Percentiles rank a stretch among this genome's conserved stretches.
Evolutionary conservation across 257 asterid genomes (phyloP).

Genomic region (Pogostemon cablin): DNA sequence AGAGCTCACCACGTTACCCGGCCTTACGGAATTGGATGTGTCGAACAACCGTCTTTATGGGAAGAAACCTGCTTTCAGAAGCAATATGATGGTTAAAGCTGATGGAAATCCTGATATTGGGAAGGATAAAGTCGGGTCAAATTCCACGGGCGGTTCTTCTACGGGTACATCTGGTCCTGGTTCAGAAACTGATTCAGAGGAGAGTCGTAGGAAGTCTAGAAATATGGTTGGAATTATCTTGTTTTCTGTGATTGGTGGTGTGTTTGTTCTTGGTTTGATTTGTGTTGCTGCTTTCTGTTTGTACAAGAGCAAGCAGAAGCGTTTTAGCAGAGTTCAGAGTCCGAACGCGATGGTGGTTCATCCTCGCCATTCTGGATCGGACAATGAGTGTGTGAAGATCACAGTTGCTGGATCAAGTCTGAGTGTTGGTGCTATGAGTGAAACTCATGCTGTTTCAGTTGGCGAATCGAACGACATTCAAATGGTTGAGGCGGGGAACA

Average conservation of each 20-base stretch:
- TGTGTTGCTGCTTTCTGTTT: conserved; percentile 63
- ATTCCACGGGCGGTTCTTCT: conserved; percentile 38
- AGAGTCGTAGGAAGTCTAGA: conserved; percentile 37
- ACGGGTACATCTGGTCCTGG: conserved; percentile 33
- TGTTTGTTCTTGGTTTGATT: conserved; percentile 61
- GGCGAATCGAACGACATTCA: conserved; percentile 62
- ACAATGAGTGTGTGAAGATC: conserved; percentile 76
- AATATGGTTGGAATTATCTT: conserved; percentile 53
- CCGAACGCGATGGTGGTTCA: conserved; percentile 78
- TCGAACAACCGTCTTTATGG: conserved; percentile 80
- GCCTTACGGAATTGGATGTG: conserved; percentile 66
- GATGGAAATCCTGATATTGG: conserved; percentile 79
- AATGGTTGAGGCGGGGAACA: conserved; percentile 91
- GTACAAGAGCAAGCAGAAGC: conserved; percentile 68
- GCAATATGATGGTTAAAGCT: conserved; percentile 54
- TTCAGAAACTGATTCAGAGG: conserved; percentile 16
- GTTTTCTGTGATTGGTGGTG: conserved; percentile 56
- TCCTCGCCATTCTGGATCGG: conserved; percentile 86
- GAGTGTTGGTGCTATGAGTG: conserved; percentile 59
- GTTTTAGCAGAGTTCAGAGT: conserved; percentile 74
- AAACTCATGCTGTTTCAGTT: conserved; percentile 56
- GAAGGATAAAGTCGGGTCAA: conserved; percentile 45
- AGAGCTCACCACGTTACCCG: conserved; percentile 56
- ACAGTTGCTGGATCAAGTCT: conserved; percentile 90
- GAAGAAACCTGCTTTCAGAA: conserved; percentile 64